Conservation (phyloP, 2,329 filamentous ascomycete genomes). For the Daldinia sp. region DNA sequence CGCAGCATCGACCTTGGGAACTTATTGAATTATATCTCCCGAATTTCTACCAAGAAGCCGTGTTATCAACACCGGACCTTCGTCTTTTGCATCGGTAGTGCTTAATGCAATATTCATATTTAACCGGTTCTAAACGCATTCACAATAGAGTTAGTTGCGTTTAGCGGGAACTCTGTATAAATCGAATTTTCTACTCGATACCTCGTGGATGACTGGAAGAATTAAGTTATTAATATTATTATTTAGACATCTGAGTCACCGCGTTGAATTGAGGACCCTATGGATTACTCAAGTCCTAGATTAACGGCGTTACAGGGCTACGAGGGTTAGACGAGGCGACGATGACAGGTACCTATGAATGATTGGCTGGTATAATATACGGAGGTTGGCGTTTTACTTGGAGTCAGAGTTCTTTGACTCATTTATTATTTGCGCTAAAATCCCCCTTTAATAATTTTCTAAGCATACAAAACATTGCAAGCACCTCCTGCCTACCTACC, state of each 20-base stretch:
- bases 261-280: neutral
- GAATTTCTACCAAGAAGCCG: conserved; percentile 2
- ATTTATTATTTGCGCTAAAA: neutral
- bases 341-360: neutral
- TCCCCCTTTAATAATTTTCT: neutral
- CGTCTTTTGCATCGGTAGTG: conserved; percentile 21
- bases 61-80: conserved; percentile 9
- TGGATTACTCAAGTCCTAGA: neutral
- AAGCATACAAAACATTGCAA: neutral
- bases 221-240: neutral
- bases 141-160: neutral
- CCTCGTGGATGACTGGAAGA: no score
- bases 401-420: conserved; percentile 1
- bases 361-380: conserved; percentile 1
- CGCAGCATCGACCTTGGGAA: neutral
- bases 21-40: neutral
- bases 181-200: neutral
- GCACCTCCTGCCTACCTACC: no score
- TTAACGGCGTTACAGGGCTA: neutral
- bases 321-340: neutral
- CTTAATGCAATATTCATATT: conserved; percentile 24
- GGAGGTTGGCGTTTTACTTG: neutral
- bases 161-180: neutral
- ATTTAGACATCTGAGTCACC: neutral
- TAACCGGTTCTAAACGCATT: neutral